These are phyloP conservation scores for Monosporascus ibericus DNA, from an alignment of 2,329 filamentous ascomycete species.

Conservation along the genomic window DNA sequence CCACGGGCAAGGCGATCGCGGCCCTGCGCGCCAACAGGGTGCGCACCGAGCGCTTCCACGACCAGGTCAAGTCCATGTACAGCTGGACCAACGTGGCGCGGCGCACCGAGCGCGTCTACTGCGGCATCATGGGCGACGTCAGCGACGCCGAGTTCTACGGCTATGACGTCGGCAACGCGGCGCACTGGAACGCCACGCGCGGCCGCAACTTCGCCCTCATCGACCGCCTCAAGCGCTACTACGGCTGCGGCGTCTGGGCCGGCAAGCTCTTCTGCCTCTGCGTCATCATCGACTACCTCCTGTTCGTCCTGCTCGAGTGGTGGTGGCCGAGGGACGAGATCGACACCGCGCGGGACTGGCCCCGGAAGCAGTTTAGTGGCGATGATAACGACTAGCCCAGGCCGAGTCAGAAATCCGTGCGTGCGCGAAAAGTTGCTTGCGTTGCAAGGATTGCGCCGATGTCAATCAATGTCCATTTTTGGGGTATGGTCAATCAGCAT, in stretches of 20 bases:
- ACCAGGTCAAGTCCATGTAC: constrained; percentile 97
- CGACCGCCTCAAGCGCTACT: constrained; percentile 91
- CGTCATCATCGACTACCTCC: constrained; percentile 86
- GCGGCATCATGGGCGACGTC: constrained; percentile 83
- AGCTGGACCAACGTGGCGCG: constrained; percentile 94
- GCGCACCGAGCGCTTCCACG: constrained; percentile 88
- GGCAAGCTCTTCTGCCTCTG: constrained; percentile 96
- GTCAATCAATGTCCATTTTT: neutral
- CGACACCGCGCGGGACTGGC: constrained; percentile 88
- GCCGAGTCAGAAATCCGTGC: neutral
- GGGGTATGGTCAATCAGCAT: neutral
- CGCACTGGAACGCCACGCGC: constrained; percentile 62
- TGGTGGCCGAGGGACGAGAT: constrained; percentile 80
- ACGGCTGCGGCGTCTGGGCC: constrained; percentile 96
- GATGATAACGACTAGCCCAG: constrained; percentile 20
- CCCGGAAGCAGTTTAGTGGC: constrained; percentile 54
- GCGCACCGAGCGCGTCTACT: constrained; percentile 90
- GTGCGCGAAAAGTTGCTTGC: no score
- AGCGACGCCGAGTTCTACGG: constrained; percentile 85
- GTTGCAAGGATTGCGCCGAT: no score
- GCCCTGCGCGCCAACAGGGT: constrained; percentile 81
- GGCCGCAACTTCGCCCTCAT: constrained; percentile 84
- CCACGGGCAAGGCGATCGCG: constrained; percentile 83
- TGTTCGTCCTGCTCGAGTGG: constrained; percentile 84
- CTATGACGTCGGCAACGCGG: constrained; percentile 58